These are phyloP conservation scores for Suhomyces prunicola DNA, from an alignment of 805 yeast species.

Conservation along the genomic window DNA sequence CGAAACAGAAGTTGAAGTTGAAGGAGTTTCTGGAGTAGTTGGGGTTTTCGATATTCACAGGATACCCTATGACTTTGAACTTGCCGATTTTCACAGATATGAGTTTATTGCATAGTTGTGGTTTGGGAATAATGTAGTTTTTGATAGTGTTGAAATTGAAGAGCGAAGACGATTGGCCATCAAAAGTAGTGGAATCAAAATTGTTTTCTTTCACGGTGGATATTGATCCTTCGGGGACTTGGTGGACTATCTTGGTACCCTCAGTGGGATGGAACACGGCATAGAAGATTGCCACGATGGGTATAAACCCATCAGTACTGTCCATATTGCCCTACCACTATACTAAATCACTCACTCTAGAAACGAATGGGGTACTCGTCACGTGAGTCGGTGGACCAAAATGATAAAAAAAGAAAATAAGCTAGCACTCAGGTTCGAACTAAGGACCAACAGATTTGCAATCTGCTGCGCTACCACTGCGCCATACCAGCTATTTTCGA, in stretches of 20 bases:
- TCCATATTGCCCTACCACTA: constrained; percentile 20
- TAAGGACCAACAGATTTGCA: constrained; percentile 98
- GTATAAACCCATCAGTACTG: constrained; percentile 65
- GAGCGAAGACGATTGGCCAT: constrained; percentile 18
- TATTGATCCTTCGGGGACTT: constrained; percentile 79
- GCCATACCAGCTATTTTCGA: constrained; percentile 62
- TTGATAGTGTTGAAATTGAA: constrained; percentile 83
- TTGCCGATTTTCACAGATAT: constrained; percentile 69
- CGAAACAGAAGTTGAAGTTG: constrained; percentile 89
- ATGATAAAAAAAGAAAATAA: constrained; percentile 33
- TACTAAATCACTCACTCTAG: neutral
- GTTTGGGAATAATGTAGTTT: constrained; percentile 91
- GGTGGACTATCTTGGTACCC: constrained; percentile 88
- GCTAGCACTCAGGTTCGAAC: constrained; percentile 95
- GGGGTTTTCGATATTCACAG: constrained; percentile 73
- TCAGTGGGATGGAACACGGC: constrained; percentile 94
- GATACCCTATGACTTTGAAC: constrained; percentile 79
- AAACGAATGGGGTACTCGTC: neutral
- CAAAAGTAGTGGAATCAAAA: neutral
- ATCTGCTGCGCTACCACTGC: constrained; percentile 99
- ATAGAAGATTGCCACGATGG: constrained; percentile 85
- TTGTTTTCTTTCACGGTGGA: constrained; percentile 24
- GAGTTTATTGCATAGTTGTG: constrained; percentile 80
- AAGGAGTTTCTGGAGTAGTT: constrained; percentile 88
- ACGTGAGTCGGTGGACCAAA: neutral